phyloP scores from a whole-genome alignment of 495 filamentous ascomycete species.

The Neurospora sp. region DNA sequence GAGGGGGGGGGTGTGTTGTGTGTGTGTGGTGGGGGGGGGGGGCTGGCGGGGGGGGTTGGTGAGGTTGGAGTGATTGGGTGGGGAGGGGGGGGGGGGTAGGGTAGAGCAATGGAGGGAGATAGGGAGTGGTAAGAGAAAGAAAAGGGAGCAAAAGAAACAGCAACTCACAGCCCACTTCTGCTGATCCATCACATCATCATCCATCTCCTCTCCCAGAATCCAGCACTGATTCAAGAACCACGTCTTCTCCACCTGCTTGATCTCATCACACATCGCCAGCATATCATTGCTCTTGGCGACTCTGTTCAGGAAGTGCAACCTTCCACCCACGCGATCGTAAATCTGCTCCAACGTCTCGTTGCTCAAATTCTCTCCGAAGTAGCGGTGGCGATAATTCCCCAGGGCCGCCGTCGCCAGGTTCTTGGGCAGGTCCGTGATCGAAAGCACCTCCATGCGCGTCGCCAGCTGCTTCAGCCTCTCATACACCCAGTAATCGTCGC shows the following conservation, averaged over 20 bases:
- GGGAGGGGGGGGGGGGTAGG: too few species aligned
- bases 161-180: conserved; percentile 82
- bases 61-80: too few species aligned
- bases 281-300: conserved; percentile 76
- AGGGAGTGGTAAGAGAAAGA: too few species aligned
- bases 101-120: too few species aligned
- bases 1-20: too few species aligned
- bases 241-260: conserved; percentile 72
- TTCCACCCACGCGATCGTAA: conserved; percentile 76
- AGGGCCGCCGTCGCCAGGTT: conserved; percentile 64
- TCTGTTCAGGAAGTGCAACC: conserved; percentile 74
- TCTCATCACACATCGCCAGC: conserved; percentile 64
- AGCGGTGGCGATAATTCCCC: conserved; percentile 60
- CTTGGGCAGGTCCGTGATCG: conserved; percentile 72
- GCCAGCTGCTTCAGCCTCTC: conserved; percentile 84
- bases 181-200: conserved; percentile 98
- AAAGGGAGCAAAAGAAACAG: too few species aligned
- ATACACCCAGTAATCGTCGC: conserved; percentile 97
- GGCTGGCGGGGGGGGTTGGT: too few species aligned
- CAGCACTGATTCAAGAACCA: conserved; percentile 96
- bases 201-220: conserved; percentile 87
- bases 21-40: too few species aligned
- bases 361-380: conserved; percentile 49
- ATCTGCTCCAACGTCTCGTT: conserved; percentile 56
- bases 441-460: conserved; percentile 83